These are phyloP conservation scores for Suhomyces vadensis DNA, from an alignment of 805 yeast species.

Conservation along the genomic window DNA sequence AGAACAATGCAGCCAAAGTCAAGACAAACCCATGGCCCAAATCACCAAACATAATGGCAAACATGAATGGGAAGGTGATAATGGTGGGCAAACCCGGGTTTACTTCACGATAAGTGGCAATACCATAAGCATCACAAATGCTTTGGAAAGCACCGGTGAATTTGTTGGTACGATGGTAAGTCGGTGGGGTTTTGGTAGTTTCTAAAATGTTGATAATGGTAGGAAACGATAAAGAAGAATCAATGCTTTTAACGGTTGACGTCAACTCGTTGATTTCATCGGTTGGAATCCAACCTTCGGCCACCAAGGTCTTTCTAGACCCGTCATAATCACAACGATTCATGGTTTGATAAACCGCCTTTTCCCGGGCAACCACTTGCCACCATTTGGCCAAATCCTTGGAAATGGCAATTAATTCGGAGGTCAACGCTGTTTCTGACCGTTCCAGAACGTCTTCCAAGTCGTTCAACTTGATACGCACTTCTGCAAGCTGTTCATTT, in stretches of 20 bases:
- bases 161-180: conserved; percentile 68
- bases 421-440: conserved; percentile 62
- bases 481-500: conserved; percentile 29
- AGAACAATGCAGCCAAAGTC: conserved; percentile 51
- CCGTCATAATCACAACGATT: conserved; percentile 80
- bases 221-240: conserved; percentile 51
- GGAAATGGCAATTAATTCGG: conserved; percentile 80
- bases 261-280: conserved; percentile 70
- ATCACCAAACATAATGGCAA: conserved; percentile 84
- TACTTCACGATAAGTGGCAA: conserved; percentile 72
- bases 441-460: conserved; percentile 37
- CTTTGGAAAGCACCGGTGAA: conserved; percentile 69
- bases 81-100: conserved; percentile 76
- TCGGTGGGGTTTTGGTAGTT: conserved; percentile 70
- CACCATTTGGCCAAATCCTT: conserved; percentile 77
- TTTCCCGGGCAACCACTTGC: conserved; percentile 61
- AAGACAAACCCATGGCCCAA: conserved; percentile 74
- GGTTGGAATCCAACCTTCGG: conserved; percentile 96
- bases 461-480: conserved; percentile 31
- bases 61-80: conserved; percentile 78
- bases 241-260: conserved; percentile 61
- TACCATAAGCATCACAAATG: conserved; percentile 76
- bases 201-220: conserved; percentile 57
- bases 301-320: conserved; percentile 80
- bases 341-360: conserved; percentile 75